Percentiles rank a stretch among this genome's conserved stretches.
These are phyloP conservation scores for Lepidium africanum DNA, from an alignment of 345 rosid genomes.

Conservation along the genomic window DNA sequence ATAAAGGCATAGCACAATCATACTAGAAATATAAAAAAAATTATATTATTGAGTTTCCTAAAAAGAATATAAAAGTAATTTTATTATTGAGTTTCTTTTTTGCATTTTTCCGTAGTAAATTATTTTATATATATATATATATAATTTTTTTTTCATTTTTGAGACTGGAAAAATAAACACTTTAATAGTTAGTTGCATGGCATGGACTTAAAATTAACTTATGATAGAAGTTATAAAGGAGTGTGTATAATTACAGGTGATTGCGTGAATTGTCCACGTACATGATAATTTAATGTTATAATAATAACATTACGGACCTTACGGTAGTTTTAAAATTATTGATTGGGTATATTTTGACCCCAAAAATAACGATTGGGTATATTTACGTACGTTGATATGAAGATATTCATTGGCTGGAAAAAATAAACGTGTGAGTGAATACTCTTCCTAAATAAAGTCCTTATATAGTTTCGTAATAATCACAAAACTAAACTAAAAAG, in stretches of 20 bases:
- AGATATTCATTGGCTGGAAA: neutral
- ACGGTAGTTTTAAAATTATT: neutral
- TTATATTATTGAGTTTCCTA: too few species aligned
- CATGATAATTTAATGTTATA: neutral
- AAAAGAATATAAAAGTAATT: too few species aligned
- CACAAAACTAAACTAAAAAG: neutral
- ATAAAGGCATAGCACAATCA: too few species aligned
- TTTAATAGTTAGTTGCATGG: neutral
- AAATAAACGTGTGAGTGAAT: conserved; percentile 9
- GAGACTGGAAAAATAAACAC: neutral
- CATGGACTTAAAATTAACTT: neutral
- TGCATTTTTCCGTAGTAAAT: too few species aligned
- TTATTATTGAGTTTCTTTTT: too few species aligned
- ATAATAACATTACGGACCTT: neutral
- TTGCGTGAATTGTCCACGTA: conserved; percentile 11
- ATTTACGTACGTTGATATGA: neutral
- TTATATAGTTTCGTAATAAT: too few species aligned
- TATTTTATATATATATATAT: too few species aligned
- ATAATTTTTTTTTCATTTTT: too few species aligned
- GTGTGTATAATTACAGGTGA: conserved; percentile 8
- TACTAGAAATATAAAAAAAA: too few species aligned
- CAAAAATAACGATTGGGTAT: neutral
- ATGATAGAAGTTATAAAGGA: neutral
- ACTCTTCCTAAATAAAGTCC: neutral
- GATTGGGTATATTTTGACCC: neutral